Base-by-base conservation (phyloP, 2,329 filamentous ascomycete species). In the Penicillium vulpinum region DNA sequence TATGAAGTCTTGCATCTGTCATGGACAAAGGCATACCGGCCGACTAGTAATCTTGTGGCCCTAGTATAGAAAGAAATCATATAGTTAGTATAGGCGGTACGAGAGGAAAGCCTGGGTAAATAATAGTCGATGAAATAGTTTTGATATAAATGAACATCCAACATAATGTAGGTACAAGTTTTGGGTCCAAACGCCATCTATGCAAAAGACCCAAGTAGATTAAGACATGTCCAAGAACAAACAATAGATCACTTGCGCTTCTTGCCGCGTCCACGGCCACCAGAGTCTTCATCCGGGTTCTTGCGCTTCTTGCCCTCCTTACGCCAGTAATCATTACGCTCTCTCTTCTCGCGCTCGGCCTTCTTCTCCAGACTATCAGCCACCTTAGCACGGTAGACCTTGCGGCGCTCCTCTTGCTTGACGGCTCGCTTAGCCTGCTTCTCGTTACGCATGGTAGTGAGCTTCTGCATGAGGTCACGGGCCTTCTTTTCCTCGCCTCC, bases 311-410 rank as follows among this genome's bases (percentile, higher is more conserved):
- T 90, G 10, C 94, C 94, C 77, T 99, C 95, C 68, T 87, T 87
- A 67, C 86, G 82, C 94, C 94, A 99, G 72, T 87, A 99, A 67
- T 96, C 92, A 74, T 96, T 89, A 72, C 87, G 89, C 80, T 99
- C 93, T 67, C 86, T 86, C 85, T 92, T 95, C 81, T 97, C 92
- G 51, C 92, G 81, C 59, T 88, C 90, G 56, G 84, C 84, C 78
- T 91, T 90, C 85, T 92, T 95, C 83, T 96, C 92, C 69, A 87
- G 82, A 69, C 87, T 87, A 70, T 91, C 90, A 8, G 85, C 88
- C 39, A 97, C 83, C 82, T 91, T 94, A 78, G 89, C 90, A 65
- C 88, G 83, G 77, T 96, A 94, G 63, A 86, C 86, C 63, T 86
- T 85, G 59, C 90, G 85, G 71, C 91, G 85, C 81, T 93, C 91